Base-by-base conservation (phyloP, 2,329 filamentous ascomycete genomes). In the Domatiomyces catenatus region DNA sequence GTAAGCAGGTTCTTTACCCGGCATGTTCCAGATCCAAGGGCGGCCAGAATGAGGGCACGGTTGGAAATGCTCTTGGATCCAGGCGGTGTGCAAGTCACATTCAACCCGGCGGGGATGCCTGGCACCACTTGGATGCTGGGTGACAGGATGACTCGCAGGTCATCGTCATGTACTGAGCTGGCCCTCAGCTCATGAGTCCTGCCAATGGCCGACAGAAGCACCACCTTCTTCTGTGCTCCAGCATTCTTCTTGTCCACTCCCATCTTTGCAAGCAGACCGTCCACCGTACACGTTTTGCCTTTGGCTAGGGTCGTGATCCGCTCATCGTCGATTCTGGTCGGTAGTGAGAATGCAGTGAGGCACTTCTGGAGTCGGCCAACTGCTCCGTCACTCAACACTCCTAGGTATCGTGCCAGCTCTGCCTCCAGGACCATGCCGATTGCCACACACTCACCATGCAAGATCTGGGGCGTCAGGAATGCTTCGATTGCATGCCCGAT, bases 361-460 rank as follows among this genome's bases (percentile, higher is more conserved):
- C 89, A 96, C 67, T 96, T 96, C 50, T 83, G 79, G 48, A 98
- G 72, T 51, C 92, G 81, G 8, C 92, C 86, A 10, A 98, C 89
- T 28, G 90, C 92, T 50, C 84, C 85, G 5, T 86, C 86, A 48
- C 83, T 82, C 26, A 98, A 71, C 17, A 94, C 76, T 42, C 92
- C 92, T 1, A 98, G 75, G 66, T 89, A 86, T 51, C 92, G 83
- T 20, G 92, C 86, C 50, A 98, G 72, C 66, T 96, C 92, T 8
- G 90, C 92, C 68, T 98, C 92, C 66, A 93, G 94, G 53, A 96
- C 86, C 92, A 98, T 98, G 22, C 92, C 92, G 59, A 98, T 94
- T 19, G 92, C 87, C 8, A 98, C 90, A 56, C 86, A 88, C 65
- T 98, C 92, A 54, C 92, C 92, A 62, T 98, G 92, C 5, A 98